A percentile compares a stretch with the other conserved stretches of the same genome.
Evolutionary conservation across 2,329 filamentous ascomycete genomes (phyloP).

Genomic region (Trichoderma sp.): DNA sequence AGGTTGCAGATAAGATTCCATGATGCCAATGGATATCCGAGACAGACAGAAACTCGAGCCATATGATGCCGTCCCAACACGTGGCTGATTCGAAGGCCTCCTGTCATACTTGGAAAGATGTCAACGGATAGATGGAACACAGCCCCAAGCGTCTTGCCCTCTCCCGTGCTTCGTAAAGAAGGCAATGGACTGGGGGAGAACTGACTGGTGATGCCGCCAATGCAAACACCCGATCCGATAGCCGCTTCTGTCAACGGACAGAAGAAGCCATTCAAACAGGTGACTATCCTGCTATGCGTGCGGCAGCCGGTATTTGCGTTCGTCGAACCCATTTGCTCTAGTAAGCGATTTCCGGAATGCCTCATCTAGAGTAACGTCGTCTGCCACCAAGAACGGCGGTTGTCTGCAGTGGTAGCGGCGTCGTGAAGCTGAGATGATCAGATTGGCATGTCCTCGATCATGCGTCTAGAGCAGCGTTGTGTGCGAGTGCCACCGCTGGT

Average conservation of each 20-base stretch:
- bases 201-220: slow-evolving; percentile 17
- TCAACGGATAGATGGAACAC: slow-evolving; percentile 23
- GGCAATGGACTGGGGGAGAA: slow-evolving; percentile 10
- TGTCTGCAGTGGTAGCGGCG: slow-evolving; percentile 24
- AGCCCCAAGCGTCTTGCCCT: slow-evolving; percentile 1
- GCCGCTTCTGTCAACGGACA: slow-evolving; percentile 15
- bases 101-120: slow-evolving; percentile 17
- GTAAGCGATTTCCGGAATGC: slow-evolving; percentile 25
- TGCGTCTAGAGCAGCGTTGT: neutral
- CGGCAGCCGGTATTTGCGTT: slow-evolving; percentile 26
- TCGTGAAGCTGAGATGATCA: slow-evolving; percentile 26
- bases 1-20: slow-evolving; percentile 1
- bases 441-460: slow-evolving; percentile 10
- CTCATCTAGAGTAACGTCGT: slow-evolving; percentile 28
- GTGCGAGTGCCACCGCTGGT: slow-evolving; percentile 11
- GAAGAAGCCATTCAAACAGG: slow-evolving; percentile 19
- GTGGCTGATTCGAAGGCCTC: slow-evolving; percentile 20
- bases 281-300: slow-evolving; percentile 19
- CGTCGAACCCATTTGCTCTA: slow-evolving; percentile 28
- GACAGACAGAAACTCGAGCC: slow-evolving; percentile 2
- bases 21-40: neutral
- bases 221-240: slow-evolving; percentile 24
- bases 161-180: slow-evolving; percentile 6
- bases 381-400: slow-evolving; percentile 19
- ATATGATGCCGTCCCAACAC: slow-evolving; percentile 18